phyloP scores from a whole-genome alignment of 129 eudicot genomes.

The Flaveria sonorensis region DNA sequence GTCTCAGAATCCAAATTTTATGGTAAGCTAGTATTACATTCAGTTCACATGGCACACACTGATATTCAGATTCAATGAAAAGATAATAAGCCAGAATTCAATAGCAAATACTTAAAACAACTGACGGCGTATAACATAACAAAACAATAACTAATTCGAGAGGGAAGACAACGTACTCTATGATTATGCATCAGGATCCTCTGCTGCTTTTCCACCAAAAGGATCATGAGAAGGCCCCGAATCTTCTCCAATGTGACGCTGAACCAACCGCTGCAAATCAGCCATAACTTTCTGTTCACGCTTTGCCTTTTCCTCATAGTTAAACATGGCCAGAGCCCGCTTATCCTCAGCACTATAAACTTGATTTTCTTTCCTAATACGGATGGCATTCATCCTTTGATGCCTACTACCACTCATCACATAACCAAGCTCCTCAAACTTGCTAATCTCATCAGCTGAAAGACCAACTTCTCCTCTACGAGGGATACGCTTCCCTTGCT shows the following conservation, averaged over 20 bases:
- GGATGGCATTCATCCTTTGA: constrained; percentile 98
- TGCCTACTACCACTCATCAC: constrained; percentile 99
- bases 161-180: constrained; percentile 18
- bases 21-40: neutral
- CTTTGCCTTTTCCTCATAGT: constrained; percentile 95
- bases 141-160: neutral
- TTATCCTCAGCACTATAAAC: constrained; percentile 99
- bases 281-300: constrained; percentile 98
- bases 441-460: constrained; percentile 90
- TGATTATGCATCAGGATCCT: constrained; percentile 69
- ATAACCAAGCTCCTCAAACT: constrained; percentile 84
- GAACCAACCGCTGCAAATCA: constrained; percentile 89
- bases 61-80: constrained; percentile 2
- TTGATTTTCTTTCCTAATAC: constrained; percentile 98
- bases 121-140: neutral
- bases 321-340: constrained; percentile 93
- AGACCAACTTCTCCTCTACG: constrained; percentile 99
- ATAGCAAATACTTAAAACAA: neutral
- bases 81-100: neutral
- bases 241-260: constrained; percentile 86
- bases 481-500: constrained; percentile 98
- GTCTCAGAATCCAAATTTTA: constrained; percentile 24
- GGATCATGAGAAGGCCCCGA: constrained; percentile 92
- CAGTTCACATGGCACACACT: neutral
- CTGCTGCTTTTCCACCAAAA: constrained; percentile 71